Percentiles rank a stretch among this genome's conserved stretches.
phyloP scores from a whole-genome alignment of 2,329 filamentous ascomycete species.

The Aureobasidium sp. region DNA sequence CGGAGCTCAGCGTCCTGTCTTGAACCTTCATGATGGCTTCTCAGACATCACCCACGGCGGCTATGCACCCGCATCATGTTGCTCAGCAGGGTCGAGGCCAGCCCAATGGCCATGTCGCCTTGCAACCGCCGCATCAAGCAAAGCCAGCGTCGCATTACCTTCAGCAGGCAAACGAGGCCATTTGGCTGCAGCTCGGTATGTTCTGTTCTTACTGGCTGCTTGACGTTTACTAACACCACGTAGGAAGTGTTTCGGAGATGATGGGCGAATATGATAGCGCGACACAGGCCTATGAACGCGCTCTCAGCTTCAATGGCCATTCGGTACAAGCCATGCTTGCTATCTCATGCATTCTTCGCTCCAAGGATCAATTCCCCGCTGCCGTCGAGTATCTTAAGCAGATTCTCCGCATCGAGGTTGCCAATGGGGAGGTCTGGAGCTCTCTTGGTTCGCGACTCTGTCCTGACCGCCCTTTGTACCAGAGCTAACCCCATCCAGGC shows the following conservation, averaged over 20 bases:
- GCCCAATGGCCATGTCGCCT: conserved; percentile 40
- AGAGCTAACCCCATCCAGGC: conserved; percentile 45
- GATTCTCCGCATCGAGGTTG: conserved; percentile 80
- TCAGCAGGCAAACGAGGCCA: conserved; percentile 69
- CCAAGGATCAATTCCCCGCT: conserved; percentile 87
- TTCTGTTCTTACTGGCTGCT: conserved; percentile 16
- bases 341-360: conserved; percentile 84
- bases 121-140: conserved; percentile 43
- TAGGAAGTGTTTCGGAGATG: conserved; percentile 79
- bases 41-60: conserved; percentile 72
- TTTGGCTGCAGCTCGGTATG: conserved; percentile 91
- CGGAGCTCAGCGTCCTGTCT: neutral
- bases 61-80: conserved; percentile 60
- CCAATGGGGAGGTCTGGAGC: conserved; percentile 94
- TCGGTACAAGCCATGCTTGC: conserved; percentile 90
- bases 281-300: conserved; percentile 83
- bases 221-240: conserved; percentile 10
- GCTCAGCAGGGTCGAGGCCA: conserved; percentile 56
- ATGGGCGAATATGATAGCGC: conserved; percentile 85
- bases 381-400: conserved; percentile 88
- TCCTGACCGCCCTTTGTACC: neutral
- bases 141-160: conserved; percentile 67
- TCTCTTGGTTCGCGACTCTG: conserved; percentile 62
- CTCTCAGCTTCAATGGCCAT: conserved; percentile 77
- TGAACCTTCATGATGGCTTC: conserved; percentile 24